Evolutionary conservation across 2,329 filamentous ascomycete species (phyloP), one percentile per base, ranked within the genome.

Genomic region (Alternaria longipes): DNA sequence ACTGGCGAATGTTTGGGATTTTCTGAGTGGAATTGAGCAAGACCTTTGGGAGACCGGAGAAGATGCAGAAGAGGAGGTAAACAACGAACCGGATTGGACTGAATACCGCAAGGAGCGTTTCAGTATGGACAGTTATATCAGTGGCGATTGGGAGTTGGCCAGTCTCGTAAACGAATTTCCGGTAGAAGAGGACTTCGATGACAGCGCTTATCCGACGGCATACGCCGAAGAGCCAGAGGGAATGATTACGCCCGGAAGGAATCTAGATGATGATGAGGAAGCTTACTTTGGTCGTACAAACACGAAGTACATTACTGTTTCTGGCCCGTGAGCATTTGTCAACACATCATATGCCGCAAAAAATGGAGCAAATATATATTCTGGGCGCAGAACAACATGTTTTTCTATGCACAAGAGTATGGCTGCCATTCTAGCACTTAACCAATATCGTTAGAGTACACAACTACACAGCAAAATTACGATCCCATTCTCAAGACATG

Each of bases 1-100:
- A 8, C 54, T 77, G 2, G 74, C 71, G 20, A 70, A 60, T 14
- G 74, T 66, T 2, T 77, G 75, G 74, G 75, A 77, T 38, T 78
- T 78, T 44, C 45, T 78, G 28, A 74, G 70, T 36, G 74, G 75
- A 12, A 62, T 73, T 18, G 74, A 77, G 45, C 75, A 78, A 45
- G 71, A 76, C 55, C 60, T 77, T 3, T 77, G 74, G 75, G 69
- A 72, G 22, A 71, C 71, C n/a, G 71, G 67, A 12, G 64, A 66
- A n/a, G 62, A 70, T n/a, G 38, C 38, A 41, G 64, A 67, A 5
- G 59, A 68, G 8, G 58, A 59, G n/a, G n/a, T 49, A 26, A 40
- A 24, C 14, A 18, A 34, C 28, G 59, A 51, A 12, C 28, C 34
- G 7, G 32, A 53, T 5, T 57, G 56, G 59, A 42, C 50, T 6